phyloP scores from a whole-genome alignment of 1,284 basidiomycete species.

The Leccinum pachyderme region DNA sequence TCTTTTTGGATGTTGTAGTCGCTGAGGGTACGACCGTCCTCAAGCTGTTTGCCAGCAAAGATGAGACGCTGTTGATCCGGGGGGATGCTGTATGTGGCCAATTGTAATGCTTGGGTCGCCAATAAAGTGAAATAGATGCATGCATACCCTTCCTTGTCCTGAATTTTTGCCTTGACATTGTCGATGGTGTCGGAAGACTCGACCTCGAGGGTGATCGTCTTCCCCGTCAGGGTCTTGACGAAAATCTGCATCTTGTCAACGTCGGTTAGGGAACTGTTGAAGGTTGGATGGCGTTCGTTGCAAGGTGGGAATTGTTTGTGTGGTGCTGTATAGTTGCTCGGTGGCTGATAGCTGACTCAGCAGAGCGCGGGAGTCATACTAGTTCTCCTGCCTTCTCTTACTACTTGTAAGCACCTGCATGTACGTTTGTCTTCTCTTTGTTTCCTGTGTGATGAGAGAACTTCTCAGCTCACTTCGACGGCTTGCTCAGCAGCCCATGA shows the following conservation, averaged over 20 bases:
- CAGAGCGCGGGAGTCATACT: neutral
- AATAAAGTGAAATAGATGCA: constrained; percentile 16
- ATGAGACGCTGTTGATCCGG: constrained; percentile 27
- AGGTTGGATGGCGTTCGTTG: neutral
- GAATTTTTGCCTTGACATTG: constrained; percentile 26
- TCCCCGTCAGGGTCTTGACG: constrained; percentile 95
- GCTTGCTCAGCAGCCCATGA: constrained; percentile 43
- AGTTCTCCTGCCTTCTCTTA: constrained; percentile 11
- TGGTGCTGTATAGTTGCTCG: constrained; percentile 44
- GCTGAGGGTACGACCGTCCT: constrained; percentile 91
- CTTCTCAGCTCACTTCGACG: constrained; percentile 65
- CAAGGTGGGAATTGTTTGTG: constrained; percentile 20
- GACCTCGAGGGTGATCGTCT: constrained; percentile 98
- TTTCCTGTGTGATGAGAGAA: constrained; percentile 43
- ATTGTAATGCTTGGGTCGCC: neutral
- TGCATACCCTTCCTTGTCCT: constrained; percentile 78
- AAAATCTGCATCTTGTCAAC: constrained; percentile 80
- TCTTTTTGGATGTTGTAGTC: constrained; percentile 99
- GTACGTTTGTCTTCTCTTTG: constrained; percentile 12
- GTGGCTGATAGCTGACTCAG: constrained; percentile 38
- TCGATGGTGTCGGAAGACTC: constrained; percentile 75
- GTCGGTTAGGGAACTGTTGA: neutral
- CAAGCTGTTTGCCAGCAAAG: constrained; percentile 50
- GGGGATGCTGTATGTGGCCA: constrained; percentile 15
- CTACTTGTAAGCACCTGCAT: neutral